These are phyloP conservation scores for Trichoderma gracile DNA, from an alignment of 2,329 filamentous ascomycete species.

Conservation along the genomic window DNA sequence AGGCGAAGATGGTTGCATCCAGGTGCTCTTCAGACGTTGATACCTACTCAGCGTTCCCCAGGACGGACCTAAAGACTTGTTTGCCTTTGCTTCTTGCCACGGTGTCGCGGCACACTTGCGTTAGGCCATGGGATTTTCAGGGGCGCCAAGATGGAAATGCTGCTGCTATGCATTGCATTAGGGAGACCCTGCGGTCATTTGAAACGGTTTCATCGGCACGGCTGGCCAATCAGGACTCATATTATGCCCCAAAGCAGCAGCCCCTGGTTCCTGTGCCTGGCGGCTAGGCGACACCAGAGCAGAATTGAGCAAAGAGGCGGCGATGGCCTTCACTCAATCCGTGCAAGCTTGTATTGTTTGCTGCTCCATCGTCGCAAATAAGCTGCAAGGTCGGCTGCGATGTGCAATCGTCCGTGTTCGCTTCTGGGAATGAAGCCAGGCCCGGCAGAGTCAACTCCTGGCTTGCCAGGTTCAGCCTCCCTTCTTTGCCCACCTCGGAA, in stretches of 20 bases:
- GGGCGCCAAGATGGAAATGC: conserved; percentile 18
- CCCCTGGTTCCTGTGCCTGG: conserved; percentile 16
- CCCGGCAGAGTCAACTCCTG: neutral
- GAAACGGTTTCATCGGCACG: conserved; percentile 22
- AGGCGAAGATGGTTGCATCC: neutral
- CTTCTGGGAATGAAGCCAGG: neutral
- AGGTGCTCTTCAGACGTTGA: neutral
- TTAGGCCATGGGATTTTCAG: conserved; percentile 17
- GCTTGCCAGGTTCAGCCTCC: neutral
- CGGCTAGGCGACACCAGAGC: conserved; percentile 7
- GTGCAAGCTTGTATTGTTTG: neutral
- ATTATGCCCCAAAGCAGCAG: conserved; percentile 19
- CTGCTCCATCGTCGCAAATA: conserved; percentile 5
- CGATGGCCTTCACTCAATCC: neutral
- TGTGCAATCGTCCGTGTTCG: neutral
- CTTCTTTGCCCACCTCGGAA: neutral
- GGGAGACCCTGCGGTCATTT: conserved; percentile 24
- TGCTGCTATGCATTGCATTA: conserved; percentile 22
- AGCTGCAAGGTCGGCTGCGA: neutral
- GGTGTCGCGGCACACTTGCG: conserved; percentile 4
- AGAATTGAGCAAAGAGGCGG: conserved; percentile 4
- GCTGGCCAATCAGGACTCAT: conserved; percentile 8
- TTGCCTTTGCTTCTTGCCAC: neutral
- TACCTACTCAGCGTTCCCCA: neutral
- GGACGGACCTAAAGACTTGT: neutral